phyloP scores from a whole-genome alignment of 2,329 filamentous ascomycete genomes.

The Nectriaceae sp. region DNA sequence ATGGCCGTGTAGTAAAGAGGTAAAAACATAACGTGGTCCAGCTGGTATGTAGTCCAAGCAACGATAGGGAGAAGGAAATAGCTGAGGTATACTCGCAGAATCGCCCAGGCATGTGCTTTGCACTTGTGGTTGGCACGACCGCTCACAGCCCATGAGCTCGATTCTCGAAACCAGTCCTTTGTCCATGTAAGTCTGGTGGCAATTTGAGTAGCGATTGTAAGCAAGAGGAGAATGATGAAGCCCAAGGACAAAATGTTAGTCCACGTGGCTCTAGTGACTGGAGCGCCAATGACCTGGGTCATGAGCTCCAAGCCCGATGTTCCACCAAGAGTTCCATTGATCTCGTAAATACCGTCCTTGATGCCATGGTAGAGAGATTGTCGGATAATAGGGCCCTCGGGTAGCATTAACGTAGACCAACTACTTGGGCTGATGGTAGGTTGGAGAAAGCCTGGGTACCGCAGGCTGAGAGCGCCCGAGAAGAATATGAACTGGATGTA shows the following conservation, averaged over 20 bases:
- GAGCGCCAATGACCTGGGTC: slow-evolving; percentile 68
- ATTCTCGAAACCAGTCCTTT: slow-evolving; percentile 45
- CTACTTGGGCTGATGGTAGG: slow-evolving; percentile 66
- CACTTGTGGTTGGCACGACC: slow-evolving; percentile 9
- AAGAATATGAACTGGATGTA: slow-evolving; percentile 77
- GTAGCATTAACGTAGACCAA: slow-evolving; percentile 70
- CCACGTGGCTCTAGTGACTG: slow-evolving; percentile 65
- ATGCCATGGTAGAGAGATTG: slow-evolving; percentile 28
- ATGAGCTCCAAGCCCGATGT: slow-evolving; percentile 63
- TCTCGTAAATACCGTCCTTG: slow-evolving; percentile 62
- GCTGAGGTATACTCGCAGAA: slow-evolving; percentile 71
- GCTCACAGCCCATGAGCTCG: slow-evolving; percentile 44
- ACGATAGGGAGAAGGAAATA: slow-evolving; percentile 75
- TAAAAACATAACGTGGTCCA: slow-evolving; percentile 35
- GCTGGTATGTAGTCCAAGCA: slow-evolving; percentile 71
- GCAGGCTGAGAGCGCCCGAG: slow-evolving; percentile 67
- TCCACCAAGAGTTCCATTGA: slow-evolving; percentile 63
- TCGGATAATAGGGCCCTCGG: slow-evolving; percentile 27
- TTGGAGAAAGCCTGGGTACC: slow-evolving; percentile 74
- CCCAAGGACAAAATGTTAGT: slow-evolving; percentile 67
- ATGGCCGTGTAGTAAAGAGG: slow-evolving; percentile 38
- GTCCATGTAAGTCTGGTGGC: slow-evolving; percentile 38
- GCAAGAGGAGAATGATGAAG: slow-evolving; percentile 56
- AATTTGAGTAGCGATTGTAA: slow-evolving; percentile 57
- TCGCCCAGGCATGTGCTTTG: slow-evolving; percentile 50